Conservation (phyloP, 306 rosid species). For the Trifolium pratense region DNA sequence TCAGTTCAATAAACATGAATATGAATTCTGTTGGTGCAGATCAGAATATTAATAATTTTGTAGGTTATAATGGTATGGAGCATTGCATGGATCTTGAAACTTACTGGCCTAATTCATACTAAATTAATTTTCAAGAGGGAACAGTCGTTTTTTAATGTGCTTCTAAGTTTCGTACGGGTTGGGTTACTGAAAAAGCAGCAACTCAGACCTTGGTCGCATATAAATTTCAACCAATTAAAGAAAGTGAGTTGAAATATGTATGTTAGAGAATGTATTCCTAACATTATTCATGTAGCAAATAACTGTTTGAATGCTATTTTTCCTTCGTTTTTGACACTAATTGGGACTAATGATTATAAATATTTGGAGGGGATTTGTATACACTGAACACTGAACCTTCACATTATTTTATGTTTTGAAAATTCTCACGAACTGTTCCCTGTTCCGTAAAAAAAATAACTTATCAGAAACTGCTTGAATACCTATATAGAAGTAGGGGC, state of each 20-base stretch:
- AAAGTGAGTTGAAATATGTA: too few relatives aligned
- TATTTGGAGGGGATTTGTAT: not conserved
- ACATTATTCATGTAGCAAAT: not conserved
- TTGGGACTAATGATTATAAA: not conserved
- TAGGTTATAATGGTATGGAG: not conserved
- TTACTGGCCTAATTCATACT: conserved; percentile 5
- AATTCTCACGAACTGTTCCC: too few relatives aligned
- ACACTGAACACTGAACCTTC: too few relatives aligned
- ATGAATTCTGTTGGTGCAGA: not conserved
- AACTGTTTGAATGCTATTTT: not conserved
- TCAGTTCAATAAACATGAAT: not conserved
- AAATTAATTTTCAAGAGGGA: not conserved
- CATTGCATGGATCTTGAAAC: not conserved
- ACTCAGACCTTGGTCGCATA: not conserved
- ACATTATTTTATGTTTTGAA: too few relatives aligned
- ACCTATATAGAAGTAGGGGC: too few relatives aligned
- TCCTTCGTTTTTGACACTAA: too few relatives aligned
- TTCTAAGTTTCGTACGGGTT: not conserved
- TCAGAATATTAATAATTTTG: not conserved
- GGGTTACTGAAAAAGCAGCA: not conserved
- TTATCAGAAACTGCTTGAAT: too few relatives aligned
- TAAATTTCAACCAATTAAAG: too few relatives aligned
- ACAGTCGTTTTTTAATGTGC: not conserved
- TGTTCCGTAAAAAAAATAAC: too few relatives aligned
- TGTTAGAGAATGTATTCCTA: too few relatives aligned